These are phyloP conservation scores for Chamaecrista fasciculata DNA, from an alignment of 306 rosid species.

Conservation along the genomic window DNA sequence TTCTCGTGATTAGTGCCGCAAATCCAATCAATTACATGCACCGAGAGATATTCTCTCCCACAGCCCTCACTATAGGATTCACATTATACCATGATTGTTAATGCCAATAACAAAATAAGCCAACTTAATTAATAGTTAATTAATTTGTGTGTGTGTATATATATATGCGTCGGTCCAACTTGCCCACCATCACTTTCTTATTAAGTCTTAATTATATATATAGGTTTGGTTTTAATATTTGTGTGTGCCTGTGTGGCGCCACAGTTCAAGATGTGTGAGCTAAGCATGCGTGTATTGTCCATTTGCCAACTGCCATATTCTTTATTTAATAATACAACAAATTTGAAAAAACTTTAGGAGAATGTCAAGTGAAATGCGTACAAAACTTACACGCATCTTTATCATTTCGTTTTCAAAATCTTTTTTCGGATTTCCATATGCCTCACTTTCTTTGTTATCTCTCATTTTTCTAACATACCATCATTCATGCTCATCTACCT, in stretches of 20 bases:
- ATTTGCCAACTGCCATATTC: neutral
- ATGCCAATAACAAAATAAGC: neutral
- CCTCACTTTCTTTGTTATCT: constrained; percentile 16
- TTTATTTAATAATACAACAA: neutral
- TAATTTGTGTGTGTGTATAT: too few relatives aligned
- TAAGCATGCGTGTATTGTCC: constrained; percentile 33
- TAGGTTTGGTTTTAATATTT: constrained; percentile 14
- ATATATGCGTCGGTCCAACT: constrained; percentile 23
- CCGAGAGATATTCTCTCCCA: neutral
- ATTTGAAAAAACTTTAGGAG: neutral
- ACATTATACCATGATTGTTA: neutral
- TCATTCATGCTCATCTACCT: neutral
- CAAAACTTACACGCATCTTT: constrained; percentile 21
- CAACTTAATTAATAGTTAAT: too few relatives aligned
- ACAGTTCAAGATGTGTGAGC: constrained; percentile 37
- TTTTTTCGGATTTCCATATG: constrained; percentile 17
- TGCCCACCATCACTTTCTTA: neutral
- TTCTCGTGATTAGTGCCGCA: constrained; percentile 20
- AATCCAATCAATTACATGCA: constrained; percentile 28
- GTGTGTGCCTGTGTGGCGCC: too few relatives aligned
- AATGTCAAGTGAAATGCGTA: constrained; percentile 16
- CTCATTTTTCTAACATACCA: neutral
- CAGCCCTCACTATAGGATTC: neutral
- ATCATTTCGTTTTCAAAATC: constrained; percentile 34
- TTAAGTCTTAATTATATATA: too few relatives aligned